These are phyloP conservation scores for Verticillium zaregamsianum DNA, from an alignment of 2,329 filamentous ascomycete genomes.

Conservation along the genomic window DNA sequence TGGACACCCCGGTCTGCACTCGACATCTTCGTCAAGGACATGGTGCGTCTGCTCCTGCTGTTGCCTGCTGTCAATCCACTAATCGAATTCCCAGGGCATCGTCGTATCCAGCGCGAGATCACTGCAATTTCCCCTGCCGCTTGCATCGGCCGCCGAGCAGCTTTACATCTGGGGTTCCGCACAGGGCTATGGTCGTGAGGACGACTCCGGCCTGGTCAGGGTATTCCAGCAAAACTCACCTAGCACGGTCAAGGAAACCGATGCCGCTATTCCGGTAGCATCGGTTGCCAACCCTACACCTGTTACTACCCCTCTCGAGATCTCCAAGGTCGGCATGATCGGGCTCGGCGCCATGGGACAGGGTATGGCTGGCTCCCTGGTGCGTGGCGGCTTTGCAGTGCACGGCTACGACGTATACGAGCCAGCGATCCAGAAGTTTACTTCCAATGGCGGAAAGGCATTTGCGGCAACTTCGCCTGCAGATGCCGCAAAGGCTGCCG, in stretches of 20 bases:
- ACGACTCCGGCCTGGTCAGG: conserved; percentile 22
- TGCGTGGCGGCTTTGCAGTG: conserved; percentile 57
- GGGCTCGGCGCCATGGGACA: conserved; percentile 80
- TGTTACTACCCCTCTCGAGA: conserved; percentile 15
- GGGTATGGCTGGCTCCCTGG: conserved; percentile 72
- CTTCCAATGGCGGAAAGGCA: conserved; percentile 16
- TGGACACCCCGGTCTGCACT: conserved; percentile 32
- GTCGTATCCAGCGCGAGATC: conserved; percentile 23
- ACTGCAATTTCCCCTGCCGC: conserved; percentile 28
- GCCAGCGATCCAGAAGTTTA: conserved; percentile 23
- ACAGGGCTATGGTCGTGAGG: conserved; percentile 20
- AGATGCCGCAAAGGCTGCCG: conserved; percentile 21
- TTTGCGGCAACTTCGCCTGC: conserved; percentile 19
- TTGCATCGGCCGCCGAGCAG: conserved; percentile 28
- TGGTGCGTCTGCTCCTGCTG: conserved; percentile 19
- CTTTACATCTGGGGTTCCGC: conserved; percentile 21
- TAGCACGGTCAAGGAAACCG: conserved; percentile 10
- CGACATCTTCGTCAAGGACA: conserved; percentile 29
- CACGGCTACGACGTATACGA: conserved; percentile 27
- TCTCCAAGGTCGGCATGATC: conserved; percentile 48
- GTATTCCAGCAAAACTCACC: conserved; percentile 15
- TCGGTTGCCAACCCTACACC: conserved; percentile 11
- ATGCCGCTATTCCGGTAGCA: background rate
- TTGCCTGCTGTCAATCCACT: background rate
- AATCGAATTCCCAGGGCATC: conserved; percentile 13